These are phyloP conservation scores for Aegle marmelos DNA, from an alignment of 345 rosid species.

Conservation along the genomic window DNA sequence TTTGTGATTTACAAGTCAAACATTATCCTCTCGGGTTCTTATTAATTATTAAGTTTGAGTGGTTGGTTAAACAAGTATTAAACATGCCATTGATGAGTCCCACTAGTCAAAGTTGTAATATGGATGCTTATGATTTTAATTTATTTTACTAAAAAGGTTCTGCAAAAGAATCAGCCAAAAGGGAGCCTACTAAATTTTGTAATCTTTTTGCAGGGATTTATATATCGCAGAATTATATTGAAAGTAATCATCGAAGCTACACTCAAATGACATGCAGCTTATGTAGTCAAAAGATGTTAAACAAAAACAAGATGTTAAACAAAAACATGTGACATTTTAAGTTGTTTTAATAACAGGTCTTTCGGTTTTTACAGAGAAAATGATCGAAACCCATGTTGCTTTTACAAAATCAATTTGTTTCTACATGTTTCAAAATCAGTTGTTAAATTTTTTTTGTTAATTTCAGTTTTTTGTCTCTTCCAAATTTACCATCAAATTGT, in stretches of 20 bases:
- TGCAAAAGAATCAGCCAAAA: neutral
- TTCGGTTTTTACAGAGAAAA: no score
- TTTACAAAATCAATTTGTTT: no score
- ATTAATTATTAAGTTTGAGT: conserved; percentile 15
- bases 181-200: neutral
- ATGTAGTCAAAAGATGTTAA: neutral
- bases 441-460: no score
- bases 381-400: no score
- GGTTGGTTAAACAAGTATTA: conserved; percentile 24
- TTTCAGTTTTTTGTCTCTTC: no score
- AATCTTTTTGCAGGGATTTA: neutral
- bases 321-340: neutral
- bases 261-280: neutral
- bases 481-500: no score
- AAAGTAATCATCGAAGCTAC: neutral
- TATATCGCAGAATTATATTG: neutral
- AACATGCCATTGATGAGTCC: conserved; percentile 6
- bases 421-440: no score
- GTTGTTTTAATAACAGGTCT: no score
- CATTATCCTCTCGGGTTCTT: conserved; percentile 27
- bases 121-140: conserved; percentile 9
- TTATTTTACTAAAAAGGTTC: neutral
- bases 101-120: conserved; percentile 12
- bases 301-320: neutral
- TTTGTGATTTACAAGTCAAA: conserved; percentile 14